Evolutionary conservation across 2,329 filamentous ascomycete genomes (phyloP).

Genomic region (Talaromyces funiculosus): DNA sequence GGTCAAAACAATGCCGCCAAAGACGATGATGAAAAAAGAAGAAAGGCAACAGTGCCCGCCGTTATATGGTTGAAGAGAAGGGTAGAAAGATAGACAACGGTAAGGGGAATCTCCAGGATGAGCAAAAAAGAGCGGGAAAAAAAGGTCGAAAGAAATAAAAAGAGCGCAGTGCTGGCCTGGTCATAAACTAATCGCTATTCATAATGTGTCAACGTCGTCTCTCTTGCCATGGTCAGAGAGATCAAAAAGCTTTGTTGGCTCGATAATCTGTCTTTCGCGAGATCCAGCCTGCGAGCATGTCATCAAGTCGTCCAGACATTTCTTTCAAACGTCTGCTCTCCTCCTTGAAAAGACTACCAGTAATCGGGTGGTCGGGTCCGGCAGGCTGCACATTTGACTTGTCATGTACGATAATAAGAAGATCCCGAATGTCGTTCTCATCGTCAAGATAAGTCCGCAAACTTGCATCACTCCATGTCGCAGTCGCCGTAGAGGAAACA

Average conservation of each 20-base stretch:
- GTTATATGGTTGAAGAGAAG: constrained; percentile 9
- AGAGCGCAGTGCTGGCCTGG: background rate
- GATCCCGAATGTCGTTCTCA: constrained; percentile 78
- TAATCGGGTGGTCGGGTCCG: constrained; percentile 78
- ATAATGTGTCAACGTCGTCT: background rate
- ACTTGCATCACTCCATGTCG: constrained; percentile 75
- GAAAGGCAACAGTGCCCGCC: constrained; percentile 14
- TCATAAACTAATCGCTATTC: constrained; percentile 6
- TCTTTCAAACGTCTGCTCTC: constrained; percentile 80
- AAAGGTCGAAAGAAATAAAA: constrained; percentile 5
- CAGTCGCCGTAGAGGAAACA: constrained; percentile 52
- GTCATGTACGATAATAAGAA: constrained; percentile 87
- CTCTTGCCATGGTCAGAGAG: background rate
- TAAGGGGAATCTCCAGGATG: constrained; percentile 3
- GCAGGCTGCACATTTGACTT: constrained; percentile 76
- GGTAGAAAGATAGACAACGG: constrained; percentile 13
- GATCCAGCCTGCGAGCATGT: constrained; percentile 77
- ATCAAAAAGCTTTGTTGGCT: constrained; percentile 18
- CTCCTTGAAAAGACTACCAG: constrained; percentile 72
- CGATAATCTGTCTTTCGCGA: constrained; percentile 35
- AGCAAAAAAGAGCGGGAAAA: background rate
- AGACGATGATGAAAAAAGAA: constrained; percentile 13
- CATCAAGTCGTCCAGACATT: constrained; percentile 84
- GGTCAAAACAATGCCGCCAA: constrained; percentile 19
- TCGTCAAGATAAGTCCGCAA: constrained; percentile 89